These are phyloP conservation scores for Picea mariana DNA, from an alignment of 83 land plant species.

Conservation along the genomic window DNA sequence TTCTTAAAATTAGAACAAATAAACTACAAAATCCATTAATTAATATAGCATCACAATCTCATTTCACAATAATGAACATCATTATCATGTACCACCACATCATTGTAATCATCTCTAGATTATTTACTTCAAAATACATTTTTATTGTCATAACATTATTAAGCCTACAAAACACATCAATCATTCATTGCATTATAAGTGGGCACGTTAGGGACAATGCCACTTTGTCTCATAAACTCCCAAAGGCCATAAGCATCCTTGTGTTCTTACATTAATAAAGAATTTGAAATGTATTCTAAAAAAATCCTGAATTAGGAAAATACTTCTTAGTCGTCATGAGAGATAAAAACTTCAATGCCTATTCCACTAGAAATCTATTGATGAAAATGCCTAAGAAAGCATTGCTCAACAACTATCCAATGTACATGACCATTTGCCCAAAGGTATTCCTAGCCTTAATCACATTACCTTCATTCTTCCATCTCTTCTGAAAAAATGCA, in stretches of 20 bases:
- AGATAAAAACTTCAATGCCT: slow-evolving; percentile 27
- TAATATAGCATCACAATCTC: slow-evolving; percentile 6
- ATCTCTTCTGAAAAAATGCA: slow-evolving; percentile 40
- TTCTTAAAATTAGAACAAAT: too few species aligned
- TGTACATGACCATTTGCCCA: slow-evolving; percentile 29
- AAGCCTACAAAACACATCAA: slow-evolving; percentile 7
- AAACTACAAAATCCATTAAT: slow-evolving; percentile 2
- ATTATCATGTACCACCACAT: slow-evolving; percentile 13
- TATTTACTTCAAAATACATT: slow-evolving; percentile 14
- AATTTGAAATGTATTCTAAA: background rate
- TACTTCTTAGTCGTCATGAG: background rate
- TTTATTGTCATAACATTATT: slow-evolving; percentile 14
- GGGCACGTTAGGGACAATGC: background rate
- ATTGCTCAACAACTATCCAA: slow-evolving; percentile 53
- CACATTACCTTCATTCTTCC: slow-evolving; percentile 9
- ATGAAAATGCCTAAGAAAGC: slow-evolving; percentile 34
- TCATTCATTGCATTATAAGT: slow-evolving; percentile 28
- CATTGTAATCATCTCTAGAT: slow-evolving; percentile 14
- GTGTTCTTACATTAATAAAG: slow-evolving; percentile 8
- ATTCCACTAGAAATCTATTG: slow-evolving; percentile 15
- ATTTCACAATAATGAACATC: background rate
- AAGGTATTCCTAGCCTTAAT: slow-evolving; percentile 23
- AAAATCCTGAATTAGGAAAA: slow-evolving; percentile 14
- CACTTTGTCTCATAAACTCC: slow-evolving; percentile 13
- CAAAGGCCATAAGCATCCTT: slow-evolving; percentile 16